Evolutionary conservation across 176 grass and related monocot genomes (phyloP).

Genomic region (Zea luxurians): DNA sequence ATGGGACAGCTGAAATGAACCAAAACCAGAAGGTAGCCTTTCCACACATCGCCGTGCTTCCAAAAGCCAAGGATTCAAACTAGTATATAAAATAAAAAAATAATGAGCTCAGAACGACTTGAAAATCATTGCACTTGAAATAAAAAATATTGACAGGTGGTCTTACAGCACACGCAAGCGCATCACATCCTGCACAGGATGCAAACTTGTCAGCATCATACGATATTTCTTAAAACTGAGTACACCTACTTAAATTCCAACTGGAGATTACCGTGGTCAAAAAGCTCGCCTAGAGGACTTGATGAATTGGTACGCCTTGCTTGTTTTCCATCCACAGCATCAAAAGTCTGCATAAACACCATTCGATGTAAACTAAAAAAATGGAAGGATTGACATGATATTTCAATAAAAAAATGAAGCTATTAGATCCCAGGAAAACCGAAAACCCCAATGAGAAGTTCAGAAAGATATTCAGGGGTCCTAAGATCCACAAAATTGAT

Average conservation of each 20-base stretch:
- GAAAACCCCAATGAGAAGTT: not conserved
- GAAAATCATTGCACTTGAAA: not conserved
- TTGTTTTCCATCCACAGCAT: slow-evolving; percentile 99
- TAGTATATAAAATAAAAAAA: slow-evolving; percentile 42
- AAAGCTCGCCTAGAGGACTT: slow-evolving; percentile 97
- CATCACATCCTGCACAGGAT: slow-evolving; percentile 77
- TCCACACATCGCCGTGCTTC: slow-evolving; percentile 93
- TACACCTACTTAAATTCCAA: slow-evolving; percentile 22
- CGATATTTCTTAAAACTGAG: slow-evolving; percentile 13
- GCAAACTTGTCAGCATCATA: slow-evolving; percentile 37
- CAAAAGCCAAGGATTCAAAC: slow-evolving; percentile 98
- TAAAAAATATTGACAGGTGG: slow-evolving; percentile 27
- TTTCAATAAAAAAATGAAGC: not conserved
- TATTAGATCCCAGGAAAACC: not conserved
- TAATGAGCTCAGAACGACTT: slow-evolving; percentile 34
- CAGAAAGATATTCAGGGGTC: not conserved
- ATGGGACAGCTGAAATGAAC: slow-evolving; percentile 85
- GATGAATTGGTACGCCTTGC: slow-evolving; percentile 94
- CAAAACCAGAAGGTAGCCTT: slow-evolving; percentile 82
- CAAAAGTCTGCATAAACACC: slow-evolving; percentile 72
- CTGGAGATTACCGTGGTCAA: slow-evolving; percentile 78
- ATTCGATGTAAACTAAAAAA: not conserved
- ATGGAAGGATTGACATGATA: slow-evolving; percentile 14
- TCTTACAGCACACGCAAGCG: slow-evolving; percentile 95
- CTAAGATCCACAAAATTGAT: slow-evolving; percentile 10